Evolutionary conservation across 164 flowering plant genomes (phyloP), one percentile per base, ranked within the genome.

Genomic region (Kingdonia uniflora): DNA sequence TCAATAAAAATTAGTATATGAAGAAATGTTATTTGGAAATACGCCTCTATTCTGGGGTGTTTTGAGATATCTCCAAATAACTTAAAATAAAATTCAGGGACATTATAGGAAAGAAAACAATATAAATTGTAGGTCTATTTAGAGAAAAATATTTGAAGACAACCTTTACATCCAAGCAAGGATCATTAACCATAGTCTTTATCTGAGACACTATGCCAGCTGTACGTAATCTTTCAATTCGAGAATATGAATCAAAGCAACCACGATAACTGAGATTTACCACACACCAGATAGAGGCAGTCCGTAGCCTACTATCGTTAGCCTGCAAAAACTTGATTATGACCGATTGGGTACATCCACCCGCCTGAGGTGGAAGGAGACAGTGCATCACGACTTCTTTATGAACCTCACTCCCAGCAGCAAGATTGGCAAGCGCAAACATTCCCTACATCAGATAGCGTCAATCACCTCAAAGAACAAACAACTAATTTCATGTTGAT

Each of bases 111-210:
- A n/a, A n/a, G n/a, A n/a, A n/a, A n/a, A n/a, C n/a, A n/a, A n/a
- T n/a, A n/a, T n/a, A n/a, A 29, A 29, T 3, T 29, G 35, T 29
- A 29, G 8, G 8, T 29, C 4, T 3, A 29, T 29, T 29, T 29
- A 8, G n/a, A 17, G 2, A 0, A 38, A 6, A 22, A 17, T 20
- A 25, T 19, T 38, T 52, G 16, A 39, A 53, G 21, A 25, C 23
- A 5, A 94, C 99, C 95, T 89, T 86, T 7, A 81, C 95, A 60
- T 94, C 99, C 58, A 82, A 42, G 73, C 96, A 94, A 53, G 95
- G 78, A 71, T 94, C 99, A 52, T 74, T 65, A 45, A 66, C 72
- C 96, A 94, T 80, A 24, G 47, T 75, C 69, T 81, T 87, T 52
- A 94, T 57, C 59, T 80, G 89, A 67, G 83, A 62, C 59, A 80